Percentiles rank a stretch among this genome's conserved stretches.
Evolutionary conservation across 1,139 yeast species (phyloP).

Genomic region (Sugiyamaella grinbergsii): DNA sequence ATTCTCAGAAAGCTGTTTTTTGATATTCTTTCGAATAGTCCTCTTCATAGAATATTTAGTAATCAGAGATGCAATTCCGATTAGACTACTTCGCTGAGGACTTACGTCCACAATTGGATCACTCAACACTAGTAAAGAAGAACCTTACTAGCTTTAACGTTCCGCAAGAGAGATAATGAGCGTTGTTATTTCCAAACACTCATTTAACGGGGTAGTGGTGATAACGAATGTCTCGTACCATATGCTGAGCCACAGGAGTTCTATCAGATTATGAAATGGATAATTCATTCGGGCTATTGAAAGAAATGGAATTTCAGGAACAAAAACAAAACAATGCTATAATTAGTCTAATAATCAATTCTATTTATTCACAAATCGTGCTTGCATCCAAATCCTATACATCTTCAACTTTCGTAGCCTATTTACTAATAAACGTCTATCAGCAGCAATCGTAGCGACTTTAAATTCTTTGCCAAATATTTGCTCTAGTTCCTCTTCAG

Average conservation of each 20-base stretch:
- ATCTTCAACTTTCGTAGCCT: slow-evolving; percentile 89
- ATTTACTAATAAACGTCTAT: slow-evolving; percentile 85
- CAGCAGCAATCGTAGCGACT: slow-evolving; percentile 81
- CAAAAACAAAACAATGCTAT: background rate
- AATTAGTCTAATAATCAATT: background rate
- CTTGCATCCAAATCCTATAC: slow-evolving; percentile 98
- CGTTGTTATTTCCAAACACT: too few relatives aligned
- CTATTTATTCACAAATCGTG: slow-evolving; percentile 55
- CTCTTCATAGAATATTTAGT: too few relatives aligned
- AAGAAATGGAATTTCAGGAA: slow-evolving; percentile 55
- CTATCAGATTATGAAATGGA: slow-evolving; percentile 65
- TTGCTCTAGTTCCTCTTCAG: slow-evolving; percentile 82
- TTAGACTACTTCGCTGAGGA: too few relatives aligned
- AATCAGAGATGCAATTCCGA: too few relatives aligned
- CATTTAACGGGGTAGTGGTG: too few relatives aligned
- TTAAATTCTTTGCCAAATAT: slow-evolving; percentile 69
- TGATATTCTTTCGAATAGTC: too few relatives aligned
- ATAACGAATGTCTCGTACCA: slow-evolving; percentile 66
- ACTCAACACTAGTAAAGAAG: too few relatives aligned
- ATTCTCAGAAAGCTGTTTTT: too few relatives aligned
- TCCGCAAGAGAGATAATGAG: too few relatives aligned
- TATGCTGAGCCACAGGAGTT: slow-evolving; percentile 58
- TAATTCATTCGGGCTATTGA: slow-evolving; percentile 84
- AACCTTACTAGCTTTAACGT: too few relatives aligned
- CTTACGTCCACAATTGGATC: too few relatives aligned